These are phyloP conservation scores for Paradendryphiella salina DNA, from an alignment of 2,329 filamentous ascomycete genomes.

Conservation along the genomic window DNA sequence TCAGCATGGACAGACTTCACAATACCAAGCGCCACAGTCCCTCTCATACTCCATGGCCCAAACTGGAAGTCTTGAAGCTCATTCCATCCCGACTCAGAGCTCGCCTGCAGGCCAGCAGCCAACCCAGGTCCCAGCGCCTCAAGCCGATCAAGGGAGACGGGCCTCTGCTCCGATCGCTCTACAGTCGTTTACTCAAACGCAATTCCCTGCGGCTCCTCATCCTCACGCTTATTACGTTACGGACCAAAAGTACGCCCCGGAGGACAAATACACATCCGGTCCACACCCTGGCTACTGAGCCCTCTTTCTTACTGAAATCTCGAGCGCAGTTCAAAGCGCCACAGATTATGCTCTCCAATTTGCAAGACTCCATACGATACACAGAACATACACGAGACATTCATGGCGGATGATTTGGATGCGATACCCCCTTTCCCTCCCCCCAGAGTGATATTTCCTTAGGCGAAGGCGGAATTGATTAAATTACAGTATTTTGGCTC, in stretches of 20 bases:
- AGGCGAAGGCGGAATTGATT: constrained; percentile 15
- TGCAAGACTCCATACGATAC: constrained; percentile 6
- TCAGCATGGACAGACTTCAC: constrained; percentile 28
- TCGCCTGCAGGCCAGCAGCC: constrained; percentile 21
- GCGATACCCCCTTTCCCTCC: constrained; percentile 27
- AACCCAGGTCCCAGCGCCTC: constrained; percentile 19
- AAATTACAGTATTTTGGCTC: constrained; percentile 5
- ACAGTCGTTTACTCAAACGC: constrained; percentile 29
- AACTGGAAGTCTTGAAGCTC: constrained; percentile 29
- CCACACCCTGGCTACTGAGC: constrained; percentile 16
- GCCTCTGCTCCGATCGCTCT: constrained; percentile 39
- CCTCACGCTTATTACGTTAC: constrained; percentile 37
- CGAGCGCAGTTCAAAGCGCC: background rate
- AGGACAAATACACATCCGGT: constrained; percentile 16
- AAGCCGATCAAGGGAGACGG: constrained; percentile 34
- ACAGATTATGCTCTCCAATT: background rate
- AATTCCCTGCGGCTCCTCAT: constrained; percentile 30
- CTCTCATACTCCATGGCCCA: constrained; percentile 34
- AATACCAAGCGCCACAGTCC: constrained; percentile 28
- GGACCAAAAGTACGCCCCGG: constrained; percentile 33
- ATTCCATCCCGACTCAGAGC: constrained; percentile 23
- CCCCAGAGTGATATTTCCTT: constrained; percentile 12
- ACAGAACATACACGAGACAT: constrained; percentile 18
- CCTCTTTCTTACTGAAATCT: background rate
- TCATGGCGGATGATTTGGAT: constrained; percentile 20